Percentiles rank a stretch among this genome's conserved stretches.
phyloP scores from a whole-genome alignment of 2,329 filamentous ascomycete species.

The Colletotrichum cuscutae region DNA sequence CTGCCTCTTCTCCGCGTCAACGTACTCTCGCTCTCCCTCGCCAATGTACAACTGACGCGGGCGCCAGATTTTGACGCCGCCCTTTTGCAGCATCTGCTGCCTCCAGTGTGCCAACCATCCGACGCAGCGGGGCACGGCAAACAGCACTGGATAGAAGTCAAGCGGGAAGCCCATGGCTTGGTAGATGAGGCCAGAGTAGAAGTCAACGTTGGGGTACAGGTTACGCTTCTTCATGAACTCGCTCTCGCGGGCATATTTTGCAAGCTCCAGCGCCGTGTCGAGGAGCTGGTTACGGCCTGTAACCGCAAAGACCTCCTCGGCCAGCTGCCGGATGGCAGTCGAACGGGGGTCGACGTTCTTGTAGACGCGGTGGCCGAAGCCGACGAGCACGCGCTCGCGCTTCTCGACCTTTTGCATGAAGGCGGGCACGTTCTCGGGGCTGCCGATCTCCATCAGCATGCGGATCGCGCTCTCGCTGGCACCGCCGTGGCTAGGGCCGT shows the following conservation, averaged over 20 bases:
- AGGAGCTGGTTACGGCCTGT: conserved; percentile 62
- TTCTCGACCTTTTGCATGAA: conserved; percentile 62
- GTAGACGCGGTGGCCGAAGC: conserved; percentile 66
- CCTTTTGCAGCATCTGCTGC: conserved; percentile 57
- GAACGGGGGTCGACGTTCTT: conserved; percentile 64
- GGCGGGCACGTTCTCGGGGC: conserved; percentile 59
- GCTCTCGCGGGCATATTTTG: conserved; percentile 55
- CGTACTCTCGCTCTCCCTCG: conserved; percentile 54
- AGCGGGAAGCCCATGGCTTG: conserved; percentile 64
- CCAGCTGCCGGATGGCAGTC: conserved; percentile 58
- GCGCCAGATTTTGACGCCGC: conserved; percentile 62
- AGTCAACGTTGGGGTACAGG: conserved; percentile 63
- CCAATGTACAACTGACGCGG: conserved; percentile 60
- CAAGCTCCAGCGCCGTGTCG: conserved; percentile 58
- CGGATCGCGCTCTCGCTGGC: conserved; percentile 67
- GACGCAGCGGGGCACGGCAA: conserved; percentile 61
- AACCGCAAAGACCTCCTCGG: conserved; percentile 60
- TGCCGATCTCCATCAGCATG: conserved; percentile 62
- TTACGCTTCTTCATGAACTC: conserved; percentile 61
- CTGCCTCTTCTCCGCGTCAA: conserved; percentile 48
- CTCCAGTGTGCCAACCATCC: conserved; percentile 64
- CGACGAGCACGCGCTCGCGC: conserved; percentile 62
- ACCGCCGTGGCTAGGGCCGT: conserved; percentile 69
- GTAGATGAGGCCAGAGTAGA: conserved; percentile 63
- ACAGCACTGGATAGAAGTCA: conserved; percentile 63